Evolutionary conservation across 106 monocot species (phyloP).

Genomic region (Platanthera zijinensis): DNA sequence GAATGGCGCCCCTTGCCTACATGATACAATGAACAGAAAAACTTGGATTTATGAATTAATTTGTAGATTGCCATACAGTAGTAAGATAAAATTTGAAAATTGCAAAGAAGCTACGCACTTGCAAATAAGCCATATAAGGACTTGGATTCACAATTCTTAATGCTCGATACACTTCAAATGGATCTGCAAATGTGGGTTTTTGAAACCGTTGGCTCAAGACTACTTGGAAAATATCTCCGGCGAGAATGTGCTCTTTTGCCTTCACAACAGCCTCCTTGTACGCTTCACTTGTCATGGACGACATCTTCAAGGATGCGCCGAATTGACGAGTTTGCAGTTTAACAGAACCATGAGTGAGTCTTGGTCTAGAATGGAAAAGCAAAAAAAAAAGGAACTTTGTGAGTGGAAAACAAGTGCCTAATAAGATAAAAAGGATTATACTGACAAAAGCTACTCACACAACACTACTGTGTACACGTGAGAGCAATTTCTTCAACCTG

Average conservation of each 20-base stretch:
- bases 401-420: not conserved
- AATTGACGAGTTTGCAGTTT: slow-evolving; percentile 53
- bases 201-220: slow-evolving; percentile 97
- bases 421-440: not conserved
- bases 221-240: slow-evolving; percentile 97
- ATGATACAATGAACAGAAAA: not conserved
- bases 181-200: slow-evolving; percentile 80
- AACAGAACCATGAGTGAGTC: slow-evolving; percentile 55
- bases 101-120: slow-evolving; percentile 31
- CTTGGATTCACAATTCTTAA: slow-evolving; percentile 93
- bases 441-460: slow-evolving; percentile 23
- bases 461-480: slow-evolving; percentile 57
- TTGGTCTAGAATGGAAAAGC: slow-evolving; percentile 21
- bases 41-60: not conserved
- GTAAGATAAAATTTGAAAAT: not conserved
- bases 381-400: not conserved
- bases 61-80: no score
- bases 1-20: slow-evolving; percentile 91
- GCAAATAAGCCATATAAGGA: slow-evolving; percentile 92
- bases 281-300: slow-evolving; percentile 74
- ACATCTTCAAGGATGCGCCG: slow-evolving; percentile 48
- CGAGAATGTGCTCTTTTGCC: slow-evolving; percentile 86
- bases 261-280: slow-evolving; percentile 72
- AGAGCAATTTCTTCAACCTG: slow-evolving; percentile 41
- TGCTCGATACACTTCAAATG: slow-evolving; percentile 93